Evolutionary conservation across 106 monocot genomes (phyloP).

Genomic region (Posidonia australis): DNA sequence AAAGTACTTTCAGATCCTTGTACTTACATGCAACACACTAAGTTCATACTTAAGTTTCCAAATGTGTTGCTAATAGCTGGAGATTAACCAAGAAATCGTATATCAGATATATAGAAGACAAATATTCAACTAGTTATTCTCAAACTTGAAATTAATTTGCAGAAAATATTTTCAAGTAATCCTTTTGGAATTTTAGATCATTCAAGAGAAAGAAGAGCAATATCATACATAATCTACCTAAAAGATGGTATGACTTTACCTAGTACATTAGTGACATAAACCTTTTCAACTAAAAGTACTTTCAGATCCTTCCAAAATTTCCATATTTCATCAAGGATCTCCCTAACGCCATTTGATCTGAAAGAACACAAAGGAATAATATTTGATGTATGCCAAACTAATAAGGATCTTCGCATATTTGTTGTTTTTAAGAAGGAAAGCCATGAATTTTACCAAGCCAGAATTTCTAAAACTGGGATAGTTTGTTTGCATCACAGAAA

Average conservation of each 20-base stretch:
- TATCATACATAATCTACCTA: too few species aligned
- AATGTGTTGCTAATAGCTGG: not conserved
- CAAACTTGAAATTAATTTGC: too few species aligned
- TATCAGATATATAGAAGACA: too few species aligned
- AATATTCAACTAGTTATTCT: too few species aligned
- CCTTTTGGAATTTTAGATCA: too few species aligned
- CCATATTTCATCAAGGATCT: slow-evolving; percentile 27
- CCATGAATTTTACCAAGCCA: too few species aligned
- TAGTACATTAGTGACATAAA: slow-evolving; percentile 84
- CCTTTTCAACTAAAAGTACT: slow-evolving; percentile 63
- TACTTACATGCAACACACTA: not conserved
- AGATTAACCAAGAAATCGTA: too few species aligned
- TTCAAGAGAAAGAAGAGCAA: too few species aligned
- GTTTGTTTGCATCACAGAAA: too few species aligned
- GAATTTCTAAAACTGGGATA: too few species aligned
- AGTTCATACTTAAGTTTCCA: not conserved
- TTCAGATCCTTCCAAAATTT: slow-evolving; percentile 77
- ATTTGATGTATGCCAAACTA: not conserved
- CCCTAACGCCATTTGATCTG: slow-evolving; percentile 29
- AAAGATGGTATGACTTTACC: slow-evolving; percentile 23
- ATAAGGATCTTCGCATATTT: too few species aligned
- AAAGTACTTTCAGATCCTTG: slow-evolving; percentile 74
- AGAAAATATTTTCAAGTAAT: not conserved
- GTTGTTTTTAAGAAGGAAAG: too few species aligned
- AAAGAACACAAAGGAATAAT: not conserved